Base-by-base conservation (phyloP, 2,329 filamentous ascomycete species). In the Sclerotinia sclerotiorum region DNA sequence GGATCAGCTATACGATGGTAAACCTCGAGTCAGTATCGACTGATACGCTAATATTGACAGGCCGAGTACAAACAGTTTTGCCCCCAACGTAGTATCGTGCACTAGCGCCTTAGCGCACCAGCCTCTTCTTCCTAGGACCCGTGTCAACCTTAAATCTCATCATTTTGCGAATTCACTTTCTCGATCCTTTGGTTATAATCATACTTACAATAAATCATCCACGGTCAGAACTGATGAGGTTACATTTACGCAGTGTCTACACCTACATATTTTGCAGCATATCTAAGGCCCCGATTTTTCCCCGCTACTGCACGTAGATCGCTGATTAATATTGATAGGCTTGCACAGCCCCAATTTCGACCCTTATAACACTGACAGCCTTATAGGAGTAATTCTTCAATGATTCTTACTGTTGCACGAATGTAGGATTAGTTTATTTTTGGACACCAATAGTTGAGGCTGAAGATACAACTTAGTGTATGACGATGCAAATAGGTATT, bases 331-430 rank as follows among this genome's bases (percentile, higher is more conserved):
- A 24, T 5, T n/a, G 39, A 56, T 52, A 55, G 35, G 52, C 35
- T 55, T 65, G 27, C 62, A 56, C 35, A 65, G 62, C 62, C 49
- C 48, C 11, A 35, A 54, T 11, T 21, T 39, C 24, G 51, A 65
- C 24, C 51, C 62, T 65, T 27, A 46, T n/a, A 5, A 5, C 32
- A 17, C 62, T 21, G 42, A 46, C 24, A 65, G 49, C n/a, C 49
- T 49, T 65, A 56, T 56, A 65, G 62, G 51, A 65, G 29, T 29
- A 32, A 56, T 56, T 46, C 35, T 32, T 56, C 62, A 32, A 46
- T 19, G 17, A 24, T 35, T 51, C 19, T 35, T 24, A 8, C 44
- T 13, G 11, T 62, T 27, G 10, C 39, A 65, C 19, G 32, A 4
- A 35, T 35, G 6, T 35, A 2, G 7, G 4, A 32, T 48, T 55